Base-by-base conservation (phyloP, 2,329 filamentous ascomycete genomes). In the Aspergillus sp. region DNA sequence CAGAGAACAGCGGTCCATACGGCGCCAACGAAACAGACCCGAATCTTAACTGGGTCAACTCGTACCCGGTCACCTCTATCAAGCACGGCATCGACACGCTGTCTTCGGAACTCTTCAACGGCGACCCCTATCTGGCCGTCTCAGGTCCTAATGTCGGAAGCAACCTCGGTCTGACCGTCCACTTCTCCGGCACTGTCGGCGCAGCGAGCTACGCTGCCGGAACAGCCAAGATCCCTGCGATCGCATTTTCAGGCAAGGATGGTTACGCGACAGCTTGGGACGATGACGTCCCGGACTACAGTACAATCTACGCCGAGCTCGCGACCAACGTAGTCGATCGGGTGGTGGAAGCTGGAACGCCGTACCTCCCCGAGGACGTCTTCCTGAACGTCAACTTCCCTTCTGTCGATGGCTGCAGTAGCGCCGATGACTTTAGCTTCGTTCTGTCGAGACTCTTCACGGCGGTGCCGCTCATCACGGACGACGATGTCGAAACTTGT, bases 311-410 rank as follows among this genome's bases (percentile, higher is more conserved):
- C 64, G 86, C 84, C 3, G 79, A 87, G 52, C 79, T 90, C 4
- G 82, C 87, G 1, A 75, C 81, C 12, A 83, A 81, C 24, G 67
- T 90, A 6, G 86, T 85, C 7, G 73, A 82, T 51, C 76, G 77
- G 3, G 66, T 90, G 40, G 68, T 88, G 27, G 77, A 71, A 1
- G 78, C 81, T 0, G 86, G 86, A 40, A 77, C 77, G 40, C 88
- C 88, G 0, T 90, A 88, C 66, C 77, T 90, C 3, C 87, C 88
- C 0, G 65, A 75, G 0, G 79, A 81, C 46, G 79, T 84, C 3
- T 89, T 81, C 70, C 79, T 90, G 33, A 90, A 90, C 63, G 86
- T 90, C 64, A 90, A 90, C 74, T 89, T 88, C 66, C 84, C 85
- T 5, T 58, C 44, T 5, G 81, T 84, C 2, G 71, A 74, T 6